These are phyloP conservation scores for Ceratorhiza oryzae-sativae DNA, from an alignment of 1,284 basidiomycete species.

Conservation along the genomic window DNA sequence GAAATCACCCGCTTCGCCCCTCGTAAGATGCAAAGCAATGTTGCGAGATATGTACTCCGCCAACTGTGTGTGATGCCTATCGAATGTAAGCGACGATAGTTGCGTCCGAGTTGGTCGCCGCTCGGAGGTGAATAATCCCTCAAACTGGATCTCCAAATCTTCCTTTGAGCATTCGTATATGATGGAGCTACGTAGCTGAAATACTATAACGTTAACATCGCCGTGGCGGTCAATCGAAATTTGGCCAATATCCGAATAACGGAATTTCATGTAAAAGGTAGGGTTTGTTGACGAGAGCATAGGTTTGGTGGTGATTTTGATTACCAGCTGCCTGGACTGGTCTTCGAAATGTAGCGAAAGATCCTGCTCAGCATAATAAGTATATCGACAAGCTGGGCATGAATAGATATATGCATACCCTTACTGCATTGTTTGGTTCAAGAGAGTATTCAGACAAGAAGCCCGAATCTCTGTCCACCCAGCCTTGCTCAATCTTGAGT, in stretches of 20 bases:
- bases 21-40: slow-evolving; percentile 58
- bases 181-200: slow-evolving; percentile 18
- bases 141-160: slow-evolving; percentile 58
- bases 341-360: slow-evolving; percentile 21
- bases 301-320: neutral
- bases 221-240: slow-evolving; percentile 10
- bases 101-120: slow-evolving; percentile 52
- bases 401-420: slow-evolving; percentile 46
- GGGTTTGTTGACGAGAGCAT: neutral
- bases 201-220: slow-evolving; percentile 11
- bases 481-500: slow-evolving; percentile 63
- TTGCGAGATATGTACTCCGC: slow-evolving; percentile 15
- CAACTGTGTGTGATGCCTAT: slow-evolving; percentile 46
- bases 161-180: slow-evolving; percentile 55
- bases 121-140: slow-evolving; percentile 50
- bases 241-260: slow-evolving; percentile 21
- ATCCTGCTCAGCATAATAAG: neutral
- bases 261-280: slow-evolving; percentile 2
- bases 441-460: slow-evolving; percentile 62
- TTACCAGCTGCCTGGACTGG: neutral
- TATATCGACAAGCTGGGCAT: slow-evolving; percentile 55
- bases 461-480: slow-evolving; percentile 61
- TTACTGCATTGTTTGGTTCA: slow-evolving; percentile 53
- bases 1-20: slow-evolving; percentile 63
- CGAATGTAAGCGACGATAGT: neutral